A percentile compares a stretch with the other conserved stretches of the same genome.
phyloP scores from a whole-genome alignment of 2,329 filamentous ascomycete genomes.

The Aureobasidium sp. region DNA sequence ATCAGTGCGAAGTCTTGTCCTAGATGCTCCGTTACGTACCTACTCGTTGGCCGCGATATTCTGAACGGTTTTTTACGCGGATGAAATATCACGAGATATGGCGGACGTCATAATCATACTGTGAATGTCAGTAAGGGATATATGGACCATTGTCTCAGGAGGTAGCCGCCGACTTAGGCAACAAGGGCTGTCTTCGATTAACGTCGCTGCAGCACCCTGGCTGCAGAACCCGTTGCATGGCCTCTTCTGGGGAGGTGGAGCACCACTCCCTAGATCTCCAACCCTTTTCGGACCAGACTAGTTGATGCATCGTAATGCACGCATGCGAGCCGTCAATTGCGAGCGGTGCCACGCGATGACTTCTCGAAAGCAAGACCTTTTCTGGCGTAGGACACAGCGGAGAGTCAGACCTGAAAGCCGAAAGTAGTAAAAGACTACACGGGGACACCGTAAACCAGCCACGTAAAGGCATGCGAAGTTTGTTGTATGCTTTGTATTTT shows the following conservation, averaged over 20 bases:
- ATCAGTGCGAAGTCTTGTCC: neutral
- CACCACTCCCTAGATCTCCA: neutral
- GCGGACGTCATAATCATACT: neutral
- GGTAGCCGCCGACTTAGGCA: neutral
- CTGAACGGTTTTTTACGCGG: too few relatives aligned
- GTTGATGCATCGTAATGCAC: neutral
- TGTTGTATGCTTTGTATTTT: too few relatives aligned
- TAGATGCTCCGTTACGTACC: neutral
- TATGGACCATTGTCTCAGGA: neutral
- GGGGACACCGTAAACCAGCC: neutral
- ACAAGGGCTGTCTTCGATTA: neutral
- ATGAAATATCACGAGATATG: neutral
- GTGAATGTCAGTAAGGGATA: neutral
- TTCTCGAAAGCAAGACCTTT: too few relatives aligned
- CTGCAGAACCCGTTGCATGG: neutral
- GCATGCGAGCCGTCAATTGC: neutral
- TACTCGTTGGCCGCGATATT: neutral
- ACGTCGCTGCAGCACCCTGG: neutral
- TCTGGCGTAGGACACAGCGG: neutral
- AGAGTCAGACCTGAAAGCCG: too few relatives aligned
- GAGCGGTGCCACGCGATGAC: neutral
- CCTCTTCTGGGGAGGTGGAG: neutral
- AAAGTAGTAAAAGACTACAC: neutral
- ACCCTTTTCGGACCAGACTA: neutral
- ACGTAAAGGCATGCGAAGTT: too few relatives aligned